Evolutionary conservation across 257 asterid species (phyloP).

Genomic region (Solanum neorickii): DNA sequence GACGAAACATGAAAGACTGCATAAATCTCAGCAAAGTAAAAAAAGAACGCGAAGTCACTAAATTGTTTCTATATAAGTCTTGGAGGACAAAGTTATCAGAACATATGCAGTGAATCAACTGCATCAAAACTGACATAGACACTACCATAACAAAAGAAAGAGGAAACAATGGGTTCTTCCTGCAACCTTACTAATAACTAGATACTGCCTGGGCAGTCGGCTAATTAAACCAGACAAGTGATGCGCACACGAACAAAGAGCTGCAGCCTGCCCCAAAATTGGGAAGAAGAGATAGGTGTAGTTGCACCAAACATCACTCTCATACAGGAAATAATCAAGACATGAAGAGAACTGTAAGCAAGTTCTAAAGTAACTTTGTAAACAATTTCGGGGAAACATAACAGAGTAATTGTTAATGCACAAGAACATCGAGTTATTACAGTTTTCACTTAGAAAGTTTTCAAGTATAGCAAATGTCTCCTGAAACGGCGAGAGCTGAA

Average conservation of each 20-base stretch:
- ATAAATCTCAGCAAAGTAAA: neutral
- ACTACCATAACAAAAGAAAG: neutral
- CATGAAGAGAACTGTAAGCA: neutral
- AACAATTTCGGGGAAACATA: neutral
- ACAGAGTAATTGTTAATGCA: neutral
- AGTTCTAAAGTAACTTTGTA: neutral
- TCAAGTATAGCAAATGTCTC: neutral
- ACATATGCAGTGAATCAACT: neutral
- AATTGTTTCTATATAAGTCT: neutral
- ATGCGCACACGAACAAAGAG: neutral
- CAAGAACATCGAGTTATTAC: neutral
- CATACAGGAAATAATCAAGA: neutral
- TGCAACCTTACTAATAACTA: neutral
- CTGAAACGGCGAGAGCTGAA: neutral
- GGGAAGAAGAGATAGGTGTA: neutral
- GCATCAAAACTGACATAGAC: neutral
- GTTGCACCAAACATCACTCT: neutral
- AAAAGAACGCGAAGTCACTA: neutral
- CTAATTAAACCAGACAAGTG: neutral
- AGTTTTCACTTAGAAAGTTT: neutral
- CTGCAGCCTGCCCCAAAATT: neutral
- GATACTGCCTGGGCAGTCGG: neutral
- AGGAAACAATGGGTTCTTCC: neutral
- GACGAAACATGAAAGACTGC: neutral
- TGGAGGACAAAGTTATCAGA: neutral